Evolutionary conservation across 2,329 filamentous ascomycete genomes (phyloP).

Genomic region (Elsinoe ampelina): DNA sequence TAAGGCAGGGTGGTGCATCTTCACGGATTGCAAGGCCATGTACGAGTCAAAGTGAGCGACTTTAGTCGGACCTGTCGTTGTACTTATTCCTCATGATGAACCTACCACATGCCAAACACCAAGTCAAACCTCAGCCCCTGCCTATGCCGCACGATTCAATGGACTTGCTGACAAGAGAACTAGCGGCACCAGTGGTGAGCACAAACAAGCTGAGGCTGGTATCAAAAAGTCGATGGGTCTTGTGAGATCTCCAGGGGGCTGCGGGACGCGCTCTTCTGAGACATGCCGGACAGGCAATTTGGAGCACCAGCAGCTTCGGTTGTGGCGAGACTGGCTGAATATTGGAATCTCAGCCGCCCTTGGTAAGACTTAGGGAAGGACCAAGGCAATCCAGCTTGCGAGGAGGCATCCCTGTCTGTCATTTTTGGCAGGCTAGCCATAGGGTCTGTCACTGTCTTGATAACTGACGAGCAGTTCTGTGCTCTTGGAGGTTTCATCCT

Average conservation of each 20-base stretch:
- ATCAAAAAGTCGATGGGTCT: not conserved
- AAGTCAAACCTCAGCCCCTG: not conserved
- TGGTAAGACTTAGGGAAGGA: not conserved
- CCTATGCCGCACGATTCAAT: not conserved
- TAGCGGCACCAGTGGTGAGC: not conserved
- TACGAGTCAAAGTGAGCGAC: too few species aligned
- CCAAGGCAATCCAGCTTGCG: not conserved
- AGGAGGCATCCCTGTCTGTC: not conserved
- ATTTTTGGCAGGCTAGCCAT: too few species aligned
- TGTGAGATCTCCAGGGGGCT: not conserved
- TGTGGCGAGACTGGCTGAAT: not conserved
- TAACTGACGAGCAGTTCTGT: too few species aligned
- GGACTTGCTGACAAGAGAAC: not conserved
- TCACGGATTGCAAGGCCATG: not conserved
- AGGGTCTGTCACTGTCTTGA: not conserved
- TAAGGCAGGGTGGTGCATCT: slow-evolving; percentile 6
- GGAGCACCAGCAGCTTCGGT: too few species aligned
- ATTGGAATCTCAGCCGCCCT: not conserved
- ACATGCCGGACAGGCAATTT: not conserved
- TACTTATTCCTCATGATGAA: not conserved
- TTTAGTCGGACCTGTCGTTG: too few species aligned
- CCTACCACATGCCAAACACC: not conserved
- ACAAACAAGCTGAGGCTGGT: not conserved
- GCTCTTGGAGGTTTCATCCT: too few species aligned
- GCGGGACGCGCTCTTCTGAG: not conserved